A percentile compares a stretch with the other conserved stretches of the same genome.
phyloP scores from a whole-genome alignment of 2,329 filamentous ascomycete genomes.

The Dryadomyces quercus-mongolicae region DNA sequence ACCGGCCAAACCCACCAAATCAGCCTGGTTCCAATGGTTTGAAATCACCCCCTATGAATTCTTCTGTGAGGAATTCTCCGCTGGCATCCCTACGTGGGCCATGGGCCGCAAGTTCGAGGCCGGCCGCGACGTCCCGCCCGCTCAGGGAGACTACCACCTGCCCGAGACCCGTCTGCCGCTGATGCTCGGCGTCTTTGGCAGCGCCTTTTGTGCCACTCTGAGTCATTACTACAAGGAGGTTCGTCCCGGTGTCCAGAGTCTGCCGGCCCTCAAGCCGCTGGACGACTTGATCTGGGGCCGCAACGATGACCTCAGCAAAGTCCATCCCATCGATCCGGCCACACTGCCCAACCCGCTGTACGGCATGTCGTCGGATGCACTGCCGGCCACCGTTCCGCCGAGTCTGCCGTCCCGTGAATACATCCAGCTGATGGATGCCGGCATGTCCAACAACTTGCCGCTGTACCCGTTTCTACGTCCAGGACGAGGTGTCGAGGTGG shows the following conservation, averaged over 20 bases:
- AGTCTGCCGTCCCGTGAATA: slow-evolving; percentile 61
- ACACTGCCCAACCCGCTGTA: slow-evolving; percentile 81
- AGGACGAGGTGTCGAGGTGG: slow-evolving; percentile 75
- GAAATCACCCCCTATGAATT: slow-evolving; percentile 92
- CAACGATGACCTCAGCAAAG: slow-evolving; percentile 74
- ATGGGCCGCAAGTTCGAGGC: slow-evolving; percentile 71
- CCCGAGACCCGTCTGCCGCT: slow-evolving; percentile 77
- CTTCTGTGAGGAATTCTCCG: slow-evolving; percentile 83
- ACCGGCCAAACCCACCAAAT: too few relatives aligned
- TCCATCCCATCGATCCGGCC: slow-evolving; percentile 90
- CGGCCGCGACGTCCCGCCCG: slow-evolving; percentile 53
- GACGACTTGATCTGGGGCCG: slow-evolving; percentile 74
- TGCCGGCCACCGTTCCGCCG: slow-evolving; percentile 67
- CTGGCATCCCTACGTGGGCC: slow-evolving; percentile 92
- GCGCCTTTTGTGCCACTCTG: slow-evolving; percentile 88
- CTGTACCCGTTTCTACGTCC: slow-evolving; percentile 89
- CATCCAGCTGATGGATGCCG: slow-evolving; percentile 85
- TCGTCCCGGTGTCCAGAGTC: slow-evolving; percentile 62
- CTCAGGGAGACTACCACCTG: slow-evolving; percentile 50
- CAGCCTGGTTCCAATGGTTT: slow-evolving; percentile 92
- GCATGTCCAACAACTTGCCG: slow-evolving; percentile 96
- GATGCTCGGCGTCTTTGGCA: slow-evolving; percentile 90
- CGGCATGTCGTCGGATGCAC: slow-evolving; percentile 58
- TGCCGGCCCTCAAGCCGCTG: slow-evolving; percentile 64
- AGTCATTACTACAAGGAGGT: slow-evolving; percentile 95